Conservation (phyloP, 1,284 basidiomycete genomes). For the Leccinum fallax region DNA sequence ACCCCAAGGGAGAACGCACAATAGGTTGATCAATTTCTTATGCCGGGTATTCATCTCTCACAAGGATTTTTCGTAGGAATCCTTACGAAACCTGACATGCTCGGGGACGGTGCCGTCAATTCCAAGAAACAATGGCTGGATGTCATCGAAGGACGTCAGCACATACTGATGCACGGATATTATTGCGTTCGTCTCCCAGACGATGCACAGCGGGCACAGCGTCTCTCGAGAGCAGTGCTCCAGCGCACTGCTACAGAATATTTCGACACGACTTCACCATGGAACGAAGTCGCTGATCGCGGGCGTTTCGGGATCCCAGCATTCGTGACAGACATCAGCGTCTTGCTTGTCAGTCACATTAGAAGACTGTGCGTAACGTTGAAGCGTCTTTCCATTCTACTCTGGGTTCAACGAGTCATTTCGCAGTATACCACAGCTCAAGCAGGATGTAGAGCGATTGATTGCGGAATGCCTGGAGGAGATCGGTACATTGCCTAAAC, state of each 20-base stretch:
- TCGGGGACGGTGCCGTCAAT: constrained; percentile 48
- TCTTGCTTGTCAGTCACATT: constrained; percentile 52
- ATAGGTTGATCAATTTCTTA: constrained; percentile 46
- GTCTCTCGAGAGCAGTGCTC: constrained; percentile 40
- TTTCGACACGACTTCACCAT: constrained; percentile 53
- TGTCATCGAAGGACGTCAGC: constrained; percentile 49
- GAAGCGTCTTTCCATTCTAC: neutral
- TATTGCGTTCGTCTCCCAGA: constrained; percentile 69
- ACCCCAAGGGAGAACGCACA: constrained; percentile 55
- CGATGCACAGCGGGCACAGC: constrained; percentile 50
- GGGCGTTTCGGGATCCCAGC: constrained; percentile 57
- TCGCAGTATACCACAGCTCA: constrained; percentile 47
- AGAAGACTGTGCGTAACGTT: constrained; percentile 47
- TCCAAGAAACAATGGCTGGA: constrained; percentile 50
- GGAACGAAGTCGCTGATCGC: constrained; percentile 47
- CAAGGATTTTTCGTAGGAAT: constrained; percentile 43
- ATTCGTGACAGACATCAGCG: constrained; percentile 55
- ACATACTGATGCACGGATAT: constrained; percentile 58
- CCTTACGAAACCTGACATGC: constrained; percentile 66
- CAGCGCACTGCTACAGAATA: constrained; percentile 45
- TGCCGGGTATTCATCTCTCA: neutral
- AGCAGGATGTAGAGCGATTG: constrained; percentile 37
- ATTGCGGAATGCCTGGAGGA: constrained; percentile 41
- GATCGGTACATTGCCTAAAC: constrained; percentile 45
- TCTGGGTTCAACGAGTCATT: constrained; percentile 7